phyloP scores from a whole-genome alignment of 1,139 yeast species.

The Debaryomyces nepalensis region DNA sequence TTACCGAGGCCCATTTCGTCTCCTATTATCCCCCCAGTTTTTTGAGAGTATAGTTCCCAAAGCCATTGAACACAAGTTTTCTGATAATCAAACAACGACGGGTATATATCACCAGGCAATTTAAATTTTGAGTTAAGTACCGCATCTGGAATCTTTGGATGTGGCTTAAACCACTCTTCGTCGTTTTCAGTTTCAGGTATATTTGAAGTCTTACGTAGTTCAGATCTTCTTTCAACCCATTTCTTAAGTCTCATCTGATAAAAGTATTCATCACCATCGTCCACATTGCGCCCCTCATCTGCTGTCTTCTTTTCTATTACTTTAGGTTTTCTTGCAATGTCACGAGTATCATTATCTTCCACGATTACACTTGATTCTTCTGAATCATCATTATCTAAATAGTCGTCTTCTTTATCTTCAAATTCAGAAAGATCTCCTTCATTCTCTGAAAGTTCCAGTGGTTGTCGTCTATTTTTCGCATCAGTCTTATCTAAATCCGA shows the following conservation, averaged over 20 bases:
- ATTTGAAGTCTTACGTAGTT: slow-evolving; percentile 23
- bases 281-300: slow-evolving; percentile 47
- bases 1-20: slow-evolving; percentile 99
- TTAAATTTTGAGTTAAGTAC: slow-evolving; percentile 66
- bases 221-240: slow-evolving; percentile 61
- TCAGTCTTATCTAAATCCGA: neutral
- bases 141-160: slow-evolving; percentile 80
- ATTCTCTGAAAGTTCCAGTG: neutral
- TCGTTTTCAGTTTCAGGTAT: slow-evolving; percentile 14
- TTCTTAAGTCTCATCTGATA: slow-evolving; percentile 61
- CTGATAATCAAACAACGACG: slow-evolving; percentile 88
- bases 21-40: slow-evolving; percentile 92
- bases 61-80: slow-evolving; percentile 86
- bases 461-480: slow-evolving; percentile 12
- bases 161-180: slow-evolving; percentile 74
- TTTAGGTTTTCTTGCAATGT: slow-evolving; percentile 18
- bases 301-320: slow-evolving; percentile 25
- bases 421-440: neutral
- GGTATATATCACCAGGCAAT: slow-evolving; percentile 90
- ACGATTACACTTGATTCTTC: neutral
- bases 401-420: slow-evolving; percentile 16
- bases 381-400: slow-evolving; percentile 23
- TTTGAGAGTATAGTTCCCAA: slow-evolving; percentile 83
- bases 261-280: slow-evolving; percentile 76
- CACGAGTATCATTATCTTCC: slow-evolving; percentile 7